Evolutionary conservation across 768 basidiomycete genomes (phyloP).

Genomic region (Neoboletus subvelutipes): DNA sequence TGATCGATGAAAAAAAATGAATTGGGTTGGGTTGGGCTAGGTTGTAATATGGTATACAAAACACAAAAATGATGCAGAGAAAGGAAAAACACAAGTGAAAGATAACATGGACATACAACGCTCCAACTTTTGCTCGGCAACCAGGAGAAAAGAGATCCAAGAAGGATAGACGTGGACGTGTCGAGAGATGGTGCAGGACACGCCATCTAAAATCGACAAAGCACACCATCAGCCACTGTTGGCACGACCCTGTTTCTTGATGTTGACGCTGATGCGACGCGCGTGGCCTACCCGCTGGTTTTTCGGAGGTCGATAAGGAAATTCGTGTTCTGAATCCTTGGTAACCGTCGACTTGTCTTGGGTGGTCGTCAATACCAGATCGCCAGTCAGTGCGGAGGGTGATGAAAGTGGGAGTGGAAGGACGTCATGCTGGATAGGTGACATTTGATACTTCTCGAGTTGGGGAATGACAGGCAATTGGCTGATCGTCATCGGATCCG

Average conservation of each 20-base stretch:
- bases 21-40: background rate
- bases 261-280: slow-evolving; percentile 38
- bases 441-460: slow-evolving; percentile 5
- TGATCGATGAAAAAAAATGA: background rate
- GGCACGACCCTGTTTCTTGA: slow-evolving; percentile 28
- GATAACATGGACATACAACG: slow-evolving; percentile 4
- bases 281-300: slow-evolving; percentile 38
- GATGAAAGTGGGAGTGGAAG: background rate
- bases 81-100: background rate
- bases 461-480: slow-evolving; percentile 15
- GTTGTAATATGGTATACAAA: background rate
- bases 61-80: background rate
- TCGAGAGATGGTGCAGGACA: background rate
- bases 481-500: slow-evolving; percentile 9
- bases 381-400: background rate
- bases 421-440: background rate
- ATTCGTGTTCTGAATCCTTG: slow-evolving; percentile 15
- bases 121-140: background rate
- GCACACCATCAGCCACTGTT: slow-evolving; percentile 10
- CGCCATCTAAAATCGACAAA: background rate
- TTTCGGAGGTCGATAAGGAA: slow-evolving; percentile 35
- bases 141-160: background rate
- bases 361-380: background rate
- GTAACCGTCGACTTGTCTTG: background rate
- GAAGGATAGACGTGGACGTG: background rate